Evolutionary conservation across 208 protist genomes (phyloP).

Genomic region (Acanthamoeba sp.): DNA sequence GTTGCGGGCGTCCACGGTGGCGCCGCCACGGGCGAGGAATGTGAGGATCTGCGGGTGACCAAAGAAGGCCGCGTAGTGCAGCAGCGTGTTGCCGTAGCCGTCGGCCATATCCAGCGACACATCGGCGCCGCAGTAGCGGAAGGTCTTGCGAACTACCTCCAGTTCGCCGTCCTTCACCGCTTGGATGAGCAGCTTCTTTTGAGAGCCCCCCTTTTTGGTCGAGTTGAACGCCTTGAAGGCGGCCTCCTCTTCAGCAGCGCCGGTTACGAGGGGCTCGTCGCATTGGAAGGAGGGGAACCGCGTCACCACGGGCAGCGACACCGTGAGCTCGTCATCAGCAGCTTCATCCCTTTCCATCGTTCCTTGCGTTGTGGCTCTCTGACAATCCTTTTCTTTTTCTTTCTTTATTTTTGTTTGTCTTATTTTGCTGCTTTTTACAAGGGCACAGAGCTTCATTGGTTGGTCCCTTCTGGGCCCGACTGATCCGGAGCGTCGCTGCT

Average conservation of each 20-base stretch:
- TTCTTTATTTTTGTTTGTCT: no score
- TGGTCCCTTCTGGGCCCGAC: neutral
- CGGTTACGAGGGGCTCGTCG: neutral
- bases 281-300: neutral
- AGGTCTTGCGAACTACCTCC: neutral
- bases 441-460: no score
- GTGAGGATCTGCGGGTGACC: neutral
- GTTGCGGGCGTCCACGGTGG: neutral
- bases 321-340: no score
- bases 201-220: no score
- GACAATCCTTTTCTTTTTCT: no score
- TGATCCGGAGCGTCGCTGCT: neutral
- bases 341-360: no score
- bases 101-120: neutral
- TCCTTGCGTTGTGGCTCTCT: no score
- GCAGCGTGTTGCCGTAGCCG: neutral
- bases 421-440: no score
- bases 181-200: neutral
- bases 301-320: neutral
- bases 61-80: neutral
- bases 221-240: neutral
- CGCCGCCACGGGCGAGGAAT: neutral
- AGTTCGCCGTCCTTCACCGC: neutral
- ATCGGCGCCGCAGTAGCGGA: neutral
- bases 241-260: no score